Conservation (phyloP, 192 early-diverging fungal species). For the Chytriomyces sp. region DNA sequence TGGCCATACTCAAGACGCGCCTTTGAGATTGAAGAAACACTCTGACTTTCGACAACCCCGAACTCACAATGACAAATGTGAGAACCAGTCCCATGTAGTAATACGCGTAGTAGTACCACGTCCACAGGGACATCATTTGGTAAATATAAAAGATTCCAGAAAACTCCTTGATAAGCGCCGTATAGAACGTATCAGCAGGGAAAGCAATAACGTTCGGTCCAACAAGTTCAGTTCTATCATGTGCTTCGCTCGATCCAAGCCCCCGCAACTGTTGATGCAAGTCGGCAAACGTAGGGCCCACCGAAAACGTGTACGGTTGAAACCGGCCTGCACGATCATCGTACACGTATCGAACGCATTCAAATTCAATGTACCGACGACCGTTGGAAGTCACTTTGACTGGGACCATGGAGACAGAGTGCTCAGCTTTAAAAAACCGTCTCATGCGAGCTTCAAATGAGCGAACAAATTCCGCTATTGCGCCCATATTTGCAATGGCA, state of each 20-base stretch:
- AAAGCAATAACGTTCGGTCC: slow-evolving; percentile 77
- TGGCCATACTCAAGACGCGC: slow-evolving; percentile 52
- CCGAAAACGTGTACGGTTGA: slow-evolving; percentile 60
- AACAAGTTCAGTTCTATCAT: slow-evolving; percentile 58
- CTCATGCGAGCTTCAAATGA: slow-evolving; percentile 31
- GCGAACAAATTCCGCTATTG: slow-evolving; percentile 35
- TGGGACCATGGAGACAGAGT: slow-evolving; percentile 31
- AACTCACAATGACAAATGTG: slow-evolving; percentile 47
- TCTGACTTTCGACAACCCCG: slow-evolving; percentile 48
- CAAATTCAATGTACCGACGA: slow-evolving; percentile 68
- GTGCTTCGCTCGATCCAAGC: slow-evolving; percentile 57
- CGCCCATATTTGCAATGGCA: slow-evolving; percentile 42
- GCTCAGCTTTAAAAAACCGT: slow-evolving; percentile 24
- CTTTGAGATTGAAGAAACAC: slow-evolving; percentile 45
- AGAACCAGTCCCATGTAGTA: slow-evolving; percentile 58
- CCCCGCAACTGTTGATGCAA: slow-evolving; percentile 43
- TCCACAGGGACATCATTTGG: slow-evolving; percentile 50
- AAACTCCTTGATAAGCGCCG: slow-evolving; percentile 63
- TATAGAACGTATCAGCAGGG: slow-evolving; percentile 59
- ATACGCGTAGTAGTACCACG: slow-evolving; percentile 55
- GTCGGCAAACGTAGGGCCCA: slow-evolving; percentile 59
- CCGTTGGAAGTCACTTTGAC: slow-evolving; percentile 55
- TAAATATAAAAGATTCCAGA: slow-evolving; percentile 53
- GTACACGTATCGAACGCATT: slow-evolving; percentile 78
- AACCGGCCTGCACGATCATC: slow-evolving; percentile 56